Percentiles rank a stretch among this genome's conserved stretches.
These are phyloP conservation scores for Perkinsus marinus DNA, from an alignment of 169 alveolate genomes.

Conservation along the genomic window DNA sequence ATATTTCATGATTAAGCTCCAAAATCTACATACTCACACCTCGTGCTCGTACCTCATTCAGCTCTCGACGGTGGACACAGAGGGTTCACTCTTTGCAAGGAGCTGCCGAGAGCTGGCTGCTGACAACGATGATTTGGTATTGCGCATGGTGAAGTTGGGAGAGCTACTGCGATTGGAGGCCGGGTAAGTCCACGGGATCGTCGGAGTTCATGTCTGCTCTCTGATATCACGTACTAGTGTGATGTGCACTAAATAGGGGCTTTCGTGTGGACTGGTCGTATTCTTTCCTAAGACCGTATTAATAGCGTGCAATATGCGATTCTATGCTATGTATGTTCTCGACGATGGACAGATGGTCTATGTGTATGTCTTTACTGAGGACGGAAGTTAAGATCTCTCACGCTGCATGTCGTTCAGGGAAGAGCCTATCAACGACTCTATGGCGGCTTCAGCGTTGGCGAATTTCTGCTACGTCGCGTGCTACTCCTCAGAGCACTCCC, in stretches of 20 bases:
- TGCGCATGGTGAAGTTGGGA: not conserved
- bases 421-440: not conserved
- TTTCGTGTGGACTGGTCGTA: no score
- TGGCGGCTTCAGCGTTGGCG: not conserved
- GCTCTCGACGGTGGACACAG: not conserved
- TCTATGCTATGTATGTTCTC: no score
- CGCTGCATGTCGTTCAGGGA: not conserved
- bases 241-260: no score
- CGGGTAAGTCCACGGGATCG: not conserved
- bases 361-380: no score
- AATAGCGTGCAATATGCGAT: no score
- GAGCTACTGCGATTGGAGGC: not conserved
- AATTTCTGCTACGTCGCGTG: not conserved
- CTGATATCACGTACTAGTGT: no score
- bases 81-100: not conserved
- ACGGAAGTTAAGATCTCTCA: no score
- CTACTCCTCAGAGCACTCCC: not conserved
- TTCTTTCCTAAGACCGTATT: no score
- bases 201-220: no score
- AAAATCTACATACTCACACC: no score
- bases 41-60: not conserved
- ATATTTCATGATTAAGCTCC: no score
- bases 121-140: not conserved
- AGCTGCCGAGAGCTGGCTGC: not conserved
- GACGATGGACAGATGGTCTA: no score